Evolutionary conservation across 208 protist species (phyloP), one percentile per base, ranked within the genome.

Genomic region (Strigomonas galati): DNA sequence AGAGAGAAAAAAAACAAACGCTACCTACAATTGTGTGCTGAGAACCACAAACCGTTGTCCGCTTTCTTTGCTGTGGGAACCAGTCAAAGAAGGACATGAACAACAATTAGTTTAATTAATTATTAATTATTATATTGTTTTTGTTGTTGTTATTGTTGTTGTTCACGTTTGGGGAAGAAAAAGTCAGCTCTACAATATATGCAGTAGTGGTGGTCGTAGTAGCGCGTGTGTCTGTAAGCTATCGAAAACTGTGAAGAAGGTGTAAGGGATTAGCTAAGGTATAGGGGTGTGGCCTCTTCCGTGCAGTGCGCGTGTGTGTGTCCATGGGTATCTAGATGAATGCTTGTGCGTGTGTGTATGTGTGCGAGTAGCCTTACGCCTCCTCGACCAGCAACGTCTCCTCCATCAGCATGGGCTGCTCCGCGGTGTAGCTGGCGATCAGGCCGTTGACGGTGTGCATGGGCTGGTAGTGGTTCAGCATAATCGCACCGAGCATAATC

Each of bases 391-490:
- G 15, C 10, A 63, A 12, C 23, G 52, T 28, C 37, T 63, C 23
- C 40, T 63, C 57, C 19, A 40, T 30, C 21, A 54, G 30, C 32
- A 48, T 26, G 5, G 53, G 27, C 40, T 44, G 55, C 55, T 65
- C 70, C 4, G 54, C 66, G 0, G 49, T 44, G 48, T 76, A 27
- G 31, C 61, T 72, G 10, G 67, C 65, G 28, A 75, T 71, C 24
- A 56, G 40, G 17, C 55, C 48, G 58, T 71, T 62, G 10, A 30
- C 71, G n/a, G 60, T 49, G 28, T 82, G 73, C 30, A 90, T 65
- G 4, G 88, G 88, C 69, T 89, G 82, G 57, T 90, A 69, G 64
- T 91, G 80, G 74, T 90, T 94, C 23, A 94, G 46, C 74, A 90
- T 84, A n/a, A 94, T 59, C 10, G 82, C 81, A 3, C 72, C 69